phyloP scores from a whole-genome alignment of 306 rosid genomes.

The Corylus americana region DNA sequence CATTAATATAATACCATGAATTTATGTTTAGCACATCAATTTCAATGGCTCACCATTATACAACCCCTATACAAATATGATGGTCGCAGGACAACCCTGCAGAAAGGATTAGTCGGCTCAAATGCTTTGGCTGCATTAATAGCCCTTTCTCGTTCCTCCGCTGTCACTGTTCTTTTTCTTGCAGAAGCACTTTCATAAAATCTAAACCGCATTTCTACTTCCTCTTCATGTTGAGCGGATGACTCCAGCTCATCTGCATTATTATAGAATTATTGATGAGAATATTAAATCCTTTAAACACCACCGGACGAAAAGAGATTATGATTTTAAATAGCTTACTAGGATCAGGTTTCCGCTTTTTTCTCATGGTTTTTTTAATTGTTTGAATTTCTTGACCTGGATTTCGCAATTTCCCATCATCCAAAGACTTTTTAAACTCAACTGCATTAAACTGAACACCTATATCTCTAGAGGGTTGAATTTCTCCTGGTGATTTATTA shows the following conservation, averaged over 20 bases:
- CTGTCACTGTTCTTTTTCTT: conserved; percentile 92
- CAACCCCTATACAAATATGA: conserved; percentile 95
- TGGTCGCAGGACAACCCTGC: conserved; percentile 92
- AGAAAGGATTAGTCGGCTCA: conserved; percentile 89
- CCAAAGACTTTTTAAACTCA: conserved; percentile 71
- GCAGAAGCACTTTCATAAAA: conserved; percentile 98
- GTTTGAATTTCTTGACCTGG: conserved; percentile 47
- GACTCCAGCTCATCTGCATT: conserved; percentile 67
- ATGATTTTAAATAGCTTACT: conserved; percentile 35
- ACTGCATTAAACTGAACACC: conserved; percentile 70
- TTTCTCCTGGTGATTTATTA: conserved; percentile 40
- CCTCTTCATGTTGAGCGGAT: conserved; percentile 60
- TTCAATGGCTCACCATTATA: conserved; percentile 75
- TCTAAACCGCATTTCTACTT: conserved; percentile 68
- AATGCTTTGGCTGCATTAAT: conserved; percentile 74
- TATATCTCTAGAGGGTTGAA: conserved; percentile 48
- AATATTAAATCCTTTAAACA: conserved; percentile 16
- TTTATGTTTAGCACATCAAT: conserved; percentile 1
- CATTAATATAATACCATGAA: conserved; percentile 7
- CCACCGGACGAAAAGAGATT: conserved; percentile 10
- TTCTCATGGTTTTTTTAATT: conserved; percentile 48
- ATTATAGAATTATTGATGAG: conserved; percentile 20
- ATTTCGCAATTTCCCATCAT: conserved; percentile 52
- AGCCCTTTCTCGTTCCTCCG: conserved; percentile 94
- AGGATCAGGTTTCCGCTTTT: conserved; percentile 70